A percentile compares a stretch with the other conserved stretches of the same genome.
These are phyloP conservation scores for Aeminium ludgeri DNA, from an alignment of 495 filamentous ascomycete species.

Conservation along the genomic window DNA sequence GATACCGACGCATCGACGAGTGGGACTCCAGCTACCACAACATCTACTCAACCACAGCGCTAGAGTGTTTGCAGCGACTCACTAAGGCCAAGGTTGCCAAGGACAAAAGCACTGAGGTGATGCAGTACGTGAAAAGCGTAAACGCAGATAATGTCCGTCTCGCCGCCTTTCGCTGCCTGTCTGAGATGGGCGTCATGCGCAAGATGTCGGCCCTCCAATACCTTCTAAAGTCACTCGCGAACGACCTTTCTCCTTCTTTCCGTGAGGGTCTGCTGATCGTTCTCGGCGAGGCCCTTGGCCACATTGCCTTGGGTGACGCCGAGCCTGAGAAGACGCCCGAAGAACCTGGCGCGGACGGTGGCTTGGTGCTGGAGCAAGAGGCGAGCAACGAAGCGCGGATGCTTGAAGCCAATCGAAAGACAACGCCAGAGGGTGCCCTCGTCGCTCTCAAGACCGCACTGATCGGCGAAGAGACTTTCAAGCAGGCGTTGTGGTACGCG, in stretches of 20 bases:
- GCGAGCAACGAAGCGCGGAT: conserved; percentile 49
- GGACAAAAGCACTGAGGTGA: conserved; percentile 45
- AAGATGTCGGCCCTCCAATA: conserved; percentile 46
- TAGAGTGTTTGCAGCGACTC: conserved; percentile 58
- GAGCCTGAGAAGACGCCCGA: conserved; percentile 18
- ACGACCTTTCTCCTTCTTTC: conserved; percentile 67
- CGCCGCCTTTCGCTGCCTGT: conserved; percentile 63
- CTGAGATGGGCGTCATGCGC: conserved; percentile 57
- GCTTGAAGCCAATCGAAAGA: conserved; percentile 27
- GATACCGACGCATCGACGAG: conserved; percentile 83
- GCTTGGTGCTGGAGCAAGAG: conserved; percentile 68
- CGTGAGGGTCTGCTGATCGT: conserved; percentile 49
- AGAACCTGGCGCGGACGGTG: conserved; percentile 29
- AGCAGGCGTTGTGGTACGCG: conserved; percentile 60
- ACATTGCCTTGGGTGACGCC: conserved; percentile 58
- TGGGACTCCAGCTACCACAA: conserved; percentile 88
- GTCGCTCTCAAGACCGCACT: conserved; percentile 58
- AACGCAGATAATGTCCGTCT: conserved; percentile 68
- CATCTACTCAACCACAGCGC: conserved; percentile 63
- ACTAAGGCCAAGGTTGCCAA: conserved; percentile 55
- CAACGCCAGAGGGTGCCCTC: conserved; percentile 60
- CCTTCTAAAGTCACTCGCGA: conserved; percentile 52
- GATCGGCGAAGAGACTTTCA: conserved; percentile 40
- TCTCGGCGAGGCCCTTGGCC: conserved; percentile 56
- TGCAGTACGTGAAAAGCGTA: conserved; percentile 62